Evolutionary conservation across 371 early-diverging fungal species (phyloP).

Genomic region (Rhizopus stolonifer): DNA sequence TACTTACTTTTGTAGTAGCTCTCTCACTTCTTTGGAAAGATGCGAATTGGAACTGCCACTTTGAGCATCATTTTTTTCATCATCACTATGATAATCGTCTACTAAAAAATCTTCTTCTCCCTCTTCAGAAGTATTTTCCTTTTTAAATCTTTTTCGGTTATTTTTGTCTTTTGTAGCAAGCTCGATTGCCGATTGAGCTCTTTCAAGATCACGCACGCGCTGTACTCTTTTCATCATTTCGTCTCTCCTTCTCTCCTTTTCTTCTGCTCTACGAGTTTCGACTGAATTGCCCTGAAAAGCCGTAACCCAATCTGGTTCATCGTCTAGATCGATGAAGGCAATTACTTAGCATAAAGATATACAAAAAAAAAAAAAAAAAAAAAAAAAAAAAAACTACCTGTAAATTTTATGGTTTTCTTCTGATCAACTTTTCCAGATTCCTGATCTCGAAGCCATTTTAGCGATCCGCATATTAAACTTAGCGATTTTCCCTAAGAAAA

Average conservation of each 20-base stretch:
- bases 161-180: constrained; percentile 11
- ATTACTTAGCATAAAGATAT: too few relatives aligned
- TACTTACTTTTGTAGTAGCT: constrained; percentile 52
- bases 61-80: constrained; percentile 26
- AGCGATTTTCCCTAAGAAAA: constrained; percentile 78
- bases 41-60: constrained; percentile 18
- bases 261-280: constrained; percentile 9
- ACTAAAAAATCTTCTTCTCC: constrained; percentile 58
- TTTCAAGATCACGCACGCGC: constrained; percentile 23
- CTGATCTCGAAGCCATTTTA: constrained; percentile 79
- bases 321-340: too few relatives aligned
- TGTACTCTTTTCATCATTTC: constrained; percentile 34
- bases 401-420: neutral
- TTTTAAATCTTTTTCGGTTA: constrained; percentile 6
- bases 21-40: constrained; percentile 56
- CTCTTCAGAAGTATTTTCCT: neutral
- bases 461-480: constrained; percentile 80
- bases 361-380: too few relatives aligned
- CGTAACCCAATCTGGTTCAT: constrained; percentile 51
- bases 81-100: constrained; percentile 69
- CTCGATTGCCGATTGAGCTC: constrained; percentile 4
- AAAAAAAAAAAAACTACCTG: too few relatives aligned
- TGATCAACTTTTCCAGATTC: constrained; percentile 9
- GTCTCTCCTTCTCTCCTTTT: constrained; percentile 16
- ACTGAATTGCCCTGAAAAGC: constrained; percentile 24